A percentile compares a stretch with the other conserved stretches of the same genome.
Evolutionary conservation across 345 rosid species (phyloP).

Genomic region (Turnera subulata): DNA sequence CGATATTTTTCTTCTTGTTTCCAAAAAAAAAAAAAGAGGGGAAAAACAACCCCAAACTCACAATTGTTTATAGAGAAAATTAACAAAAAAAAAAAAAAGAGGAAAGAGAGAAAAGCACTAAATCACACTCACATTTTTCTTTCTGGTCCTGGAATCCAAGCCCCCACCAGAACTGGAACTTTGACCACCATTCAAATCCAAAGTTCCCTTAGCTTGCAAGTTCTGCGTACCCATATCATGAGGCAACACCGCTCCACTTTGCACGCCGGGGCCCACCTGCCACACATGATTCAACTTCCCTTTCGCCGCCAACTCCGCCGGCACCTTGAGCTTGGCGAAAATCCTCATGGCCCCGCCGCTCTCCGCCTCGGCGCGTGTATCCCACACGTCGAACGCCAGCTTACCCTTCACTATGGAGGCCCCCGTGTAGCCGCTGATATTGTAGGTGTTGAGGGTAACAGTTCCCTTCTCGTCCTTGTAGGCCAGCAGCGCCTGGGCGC

Average conservation of each 20-base stretch:
- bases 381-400: conserved; percentile 59
- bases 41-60: no score
- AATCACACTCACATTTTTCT: conserved; percentile 56
- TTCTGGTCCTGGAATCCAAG: conserved; percentile 28
- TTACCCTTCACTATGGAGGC: conserved; percentile 26
- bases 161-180: conserved; percentile 7
- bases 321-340: conserved; percentile 54
- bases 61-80: no score
- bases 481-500: conserved; percentile 22
- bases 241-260: conserved; percentile 19
- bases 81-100: no score
- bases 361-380: conserved; percentile 43
- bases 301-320: conserved; percentile 30
- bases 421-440: conserved; percentile 31
- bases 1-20: no score
- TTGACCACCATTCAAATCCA: conserved; percentile 27
- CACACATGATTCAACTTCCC: conserved; percentile 65
- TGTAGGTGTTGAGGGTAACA: conserved; percentile 36
- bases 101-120: background rate
- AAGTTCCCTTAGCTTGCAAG: conserved; percentile 15
- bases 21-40: no score
- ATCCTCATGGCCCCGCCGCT: conserved; percentile 35
- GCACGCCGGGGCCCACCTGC: conserved; percentile 60
- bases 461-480: conserved; percentile 14
- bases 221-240: conserved; percentile 31